Evolutionary conservation across 1,139 yeast genomes (phyloP).

Genomic region (Geotrichum aggregatum): DNA sequence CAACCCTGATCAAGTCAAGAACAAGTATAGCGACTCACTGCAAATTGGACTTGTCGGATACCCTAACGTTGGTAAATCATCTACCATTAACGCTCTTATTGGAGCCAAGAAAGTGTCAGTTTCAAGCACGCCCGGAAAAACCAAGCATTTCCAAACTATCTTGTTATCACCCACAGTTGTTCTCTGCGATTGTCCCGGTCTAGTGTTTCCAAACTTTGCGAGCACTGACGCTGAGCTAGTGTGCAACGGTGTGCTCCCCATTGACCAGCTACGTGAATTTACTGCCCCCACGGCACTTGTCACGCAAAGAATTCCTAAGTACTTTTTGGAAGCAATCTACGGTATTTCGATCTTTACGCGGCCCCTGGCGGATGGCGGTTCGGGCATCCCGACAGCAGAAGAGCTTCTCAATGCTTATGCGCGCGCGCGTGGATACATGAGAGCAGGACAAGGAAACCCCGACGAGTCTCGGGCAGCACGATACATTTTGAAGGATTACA

Average conservation of each 20-base stretch:
- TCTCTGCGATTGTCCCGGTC: constrained; percentile 98
- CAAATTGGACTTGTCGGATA: constrained; percentile 96
- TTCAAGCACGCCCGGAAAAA: constrained; percentile 97
- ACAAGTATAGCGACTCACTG: constrained; percentile 42
- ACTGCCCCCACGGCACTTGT: constrained; percentile 89
- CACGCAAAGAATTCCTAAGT: constrained; percentile 84
- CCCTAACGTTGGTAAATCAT: constrained; percentile 88
- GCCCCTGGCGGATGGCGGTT: constrained; percentile 80
- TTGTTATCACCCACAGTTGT: constrained; percentile 75
- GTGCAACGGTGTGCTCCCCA: constrained; percentile 95
- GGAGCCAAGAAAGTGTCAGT: constrained; percentile 97
- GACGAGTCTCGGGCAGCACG: constrained; percentile 96
- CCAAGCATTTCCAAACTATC: constrained; percentile 97
- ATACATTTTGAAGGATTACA: constrained; percentile 88
- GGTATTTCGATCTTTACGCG: constrained; percentile 83
- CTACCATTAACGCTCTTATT: constrained; percentile 90
- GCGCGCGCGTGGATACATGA: constrained; percentile 91
- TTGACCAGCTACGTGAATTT: constrained; percentile 91
- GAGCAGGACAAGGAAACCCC: constrained; percentile 92
- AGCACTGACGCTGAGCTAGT: constrained; percentile 95
- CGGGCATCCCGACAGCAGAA: constrained; percentile 81
- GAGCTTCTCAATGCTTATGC: constrained; percentile 91
- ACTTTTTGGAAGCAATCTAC: constrained; percentile 81
- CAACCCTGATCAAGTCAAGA: constrained; percentile 66
- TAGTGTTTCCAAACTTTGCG: constrained; percentile 97